Base-by-base conservation (phyloP, 768 basidiomycete species). In the Trametes cinnabarina region DNA sequence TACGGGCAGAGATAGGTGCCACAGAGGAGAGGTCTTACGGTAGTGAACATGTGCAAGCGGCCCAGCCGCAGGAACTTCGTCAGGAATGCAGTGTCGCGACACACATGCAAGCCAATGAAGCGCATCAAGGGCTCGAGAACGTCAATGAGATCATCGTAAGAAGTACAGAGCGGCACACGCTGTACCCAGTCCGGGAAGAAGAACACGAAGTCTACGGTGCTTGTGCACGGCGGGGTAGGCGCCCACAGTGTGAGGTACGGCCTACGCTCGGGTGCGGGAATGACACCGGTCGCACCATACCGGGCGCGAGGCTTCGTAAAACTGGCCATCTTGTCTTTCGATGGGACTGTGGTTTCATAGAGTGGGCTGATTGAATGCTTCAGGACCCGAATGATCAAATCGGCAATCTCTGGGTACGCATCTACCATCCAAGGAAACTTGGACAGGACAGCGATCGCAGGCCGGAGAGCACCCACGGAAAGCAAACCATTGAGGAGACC, bases 111-210 rank as follows among this genome's bases (percentile, higher is more conserved):
- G 1, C 92, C 88, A 57, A 94, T 76, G 68, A 94, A 90, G 53
- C 79, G 79, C 76, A 97, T 79, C 39, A 94, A 74, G 15, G 92
- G 90, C 61, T 93, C 86, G 25, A 92, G 79, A 42, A 94, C 83
- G 65, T 85, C 80, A 56, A 83, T 75, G 34, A 97, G 70, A 65
- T 96, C 94, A 41, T 87, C 86, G 48, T 84, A 68, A 0, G 76
- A 76, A 7, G 76, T 72, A 68, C 88, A 88, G 28, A 85, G 64
- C 4, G 90, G 91, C 28, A 95, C 75, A 47, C 80, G 79, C 43
- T 87, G 82, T 14, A 74, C 70, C 94, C 94, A 98, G 55, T 85
- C 78, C 12, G 92, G 89, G 70, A 87, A 96, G 79, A 97, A 98
- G 78, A 92, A 97, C 5, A 92, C 82, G 65, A 92, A 96, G 49